phyloP scores from a whole-genome alignment of 208 protist species.

The Wallacemonas rigidus region DNA sequence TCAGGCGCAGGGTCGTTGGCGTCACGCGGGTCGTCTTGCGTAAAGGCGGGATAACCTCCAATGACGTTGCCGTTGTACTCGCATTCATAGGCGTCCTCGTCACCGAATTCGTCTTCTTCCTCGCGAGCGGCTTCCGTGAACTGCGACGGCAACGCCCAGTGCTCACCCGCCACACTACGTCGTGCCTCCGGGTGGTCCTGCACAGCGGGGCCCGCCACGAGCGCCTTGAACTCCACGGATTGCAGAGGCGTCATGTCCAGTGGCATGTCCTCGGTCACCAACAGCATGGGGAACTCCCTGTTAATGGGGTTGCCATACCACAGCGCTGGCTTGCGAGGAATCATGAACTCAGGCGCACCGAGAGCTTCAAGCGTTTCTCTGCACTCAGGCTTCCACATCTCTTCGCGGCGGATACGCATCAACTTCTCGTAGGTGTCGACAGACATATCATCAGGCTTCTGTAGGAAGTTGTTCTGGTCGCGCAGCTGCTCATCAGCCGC shows the following conservation, averaged over 20 bases:
- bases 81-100: conserved; percentile 11
- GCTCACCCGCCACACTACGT: not conserved
- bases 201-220: conserved; percentile 10
- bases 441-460: conserved; percentile 7
- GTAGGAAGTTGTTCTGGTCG: not conserved
- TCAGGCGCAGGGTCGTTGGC: not conserved
- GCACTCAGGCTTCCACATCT: not conserved
- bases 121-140: conserved; percentile 3
- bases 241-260: conserved; percentile 10
- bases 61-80: conserved; percentile 10
- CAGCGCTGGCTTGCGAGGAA: not conserved
- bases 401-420: not conserved
- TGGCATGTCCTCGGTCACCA: conserved; percentile 8
- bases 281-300: conserved; percentile 7
- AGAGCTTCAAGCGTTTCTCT: not conserved
- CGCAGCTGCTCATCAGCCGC: not conserved
- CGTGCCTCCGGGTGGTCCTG: not conserved
- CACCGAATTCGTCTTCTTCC: conserved; percentile 8
- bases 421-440: not conserved
- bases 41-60: conserved; percentile 28
- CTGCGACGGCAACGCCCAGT: not conserved
- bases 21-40: conserved; percentile 22
- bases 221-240: not conserved
- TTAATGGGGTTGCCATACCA: conserved; percentile 19
- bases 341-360: not conserved